Conservation (phyloP, 2,329 filamentous ascomycete genomes). For the Zymoseptoria brevis region DNA sequence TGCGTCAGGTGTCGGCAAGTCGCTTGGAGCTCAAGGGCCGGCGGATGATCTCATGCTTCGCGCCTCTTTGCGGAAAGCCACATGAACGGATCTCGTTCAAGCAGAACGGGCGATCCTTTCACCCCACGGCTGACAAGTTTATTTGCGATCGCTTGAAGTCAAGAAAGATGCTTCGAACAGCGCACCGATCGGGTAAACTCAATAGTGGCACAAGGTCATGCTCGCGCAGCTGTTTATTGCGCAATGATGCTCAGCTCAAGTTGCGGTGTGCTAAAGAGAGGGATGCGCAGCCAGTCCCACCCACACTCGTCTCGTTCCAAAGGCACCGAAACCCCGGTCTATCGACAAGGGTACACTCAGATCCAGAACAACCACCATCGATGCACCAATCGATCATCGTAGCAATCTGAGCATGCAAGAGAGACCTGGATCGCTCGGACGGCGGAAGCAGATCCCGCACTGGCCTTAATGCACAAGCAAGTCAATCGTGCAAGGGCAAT, state of each 20-base stretch:
- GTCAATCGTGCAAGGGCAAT: background rate
- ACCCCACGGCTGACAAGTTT: background rate
- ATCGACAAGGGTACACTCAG: background rate
- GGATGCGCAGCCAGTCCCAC: background rate
- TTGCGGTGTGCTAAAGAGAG: background rate
- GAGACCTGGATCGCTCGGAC: background rate
- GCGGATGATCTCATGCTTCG: too few species aligned
- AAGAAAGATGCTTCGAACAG: background rate
- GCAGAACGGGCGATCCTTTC: background rate
- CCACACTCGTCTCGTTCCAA: background rate
- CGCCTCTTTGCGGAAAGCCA: background rate
- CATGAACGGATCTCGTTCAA: background rate
- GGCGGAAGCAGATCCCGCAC: background rate
- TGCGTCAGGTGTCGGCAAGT: background rate
- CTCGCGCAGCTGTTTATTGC: background rate
- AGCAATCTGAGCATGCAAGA: background rate
- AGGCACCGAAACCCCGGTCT: background rate
- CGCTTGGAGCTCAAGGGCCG: background rate
- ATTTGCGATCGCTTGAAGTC: background rate
- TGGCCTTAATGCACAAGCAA: background rate
- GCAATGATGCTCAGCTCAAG: background rate
- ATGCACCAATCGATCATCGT: background rate
- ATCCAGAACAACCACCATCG: background rate
- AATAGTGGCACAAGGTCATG: background rate
- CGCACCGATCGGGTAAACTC: background rate